A percentile compares a stretch with the other conserved stretches of the same genome.
Conservation (phyloP, 805 yeast genomes). For the Pichia cephalocereana region DNA sequence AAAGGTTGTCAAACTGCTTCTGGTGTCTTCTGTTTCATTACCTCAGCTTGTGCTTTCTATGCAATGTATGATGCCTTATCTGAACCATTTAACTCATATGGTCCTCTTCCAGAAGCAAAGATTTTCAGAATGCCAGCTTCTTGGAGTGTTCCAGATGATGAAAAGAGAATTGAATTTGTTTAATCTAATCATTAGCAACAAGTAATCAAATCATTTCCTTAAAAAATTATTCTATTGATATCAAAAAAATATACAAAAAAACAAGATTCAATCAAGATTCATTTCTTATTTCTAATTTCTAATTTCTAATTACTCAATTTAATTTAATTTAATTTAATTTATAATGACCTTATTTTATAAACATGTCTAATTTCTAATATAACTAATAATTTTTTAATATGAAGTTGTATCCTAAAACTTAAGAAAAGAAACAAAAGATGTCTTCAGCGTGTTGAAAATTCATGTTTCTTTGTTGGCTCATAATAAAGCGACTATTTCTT, state of each 20-base stretch:
- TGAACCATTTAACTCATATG: slow-evolving; percentile 14
- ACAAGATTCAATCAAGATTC: too few relatives aligned
- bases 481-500: too few relatives aligned
- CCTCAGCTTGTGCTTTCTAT: slow-evolving; percentile 33
- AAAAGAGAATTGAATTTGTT: slow-evolving; percentile 14
- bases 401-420: too few relatives aligned
- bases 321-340: not conserved
- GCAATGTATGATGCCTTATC: slow-evolving; percentile 33
- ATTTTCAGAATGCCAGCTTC: slow-evolving; percentile 22
- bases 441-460: too few relatives aligned
- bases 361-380: too few relatives aligned
- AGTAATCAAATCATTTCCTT: not conserved
- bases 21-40: slow-evolving; percentile 34
- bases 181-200: slow-evolving; percentile 1
- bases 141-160: slow-evolving; percentile 15
- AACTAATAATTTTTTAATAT: too few relatives aligned
- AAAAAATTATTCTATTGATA: too few relatives aligned
- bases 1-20: slow-evolving; percentile 27
- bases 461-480: too few relatives aligned
- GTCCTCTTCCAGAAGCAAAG: slow-evolving; percentile 17
- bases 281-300: not conserved
- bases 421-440: too few relatives aligned
- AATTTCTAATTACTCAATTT: too few relatives aligned
- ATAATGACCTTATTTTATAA: not conserved
- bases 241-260: not conserved